A percentile compares a stretch with the other conserved stretches of the same genome.
Evolutionary conservation across 2,329 filamentous ascomycete genomes (phyloP).

Genomic region (Talaromyces marneffei): DNA sequence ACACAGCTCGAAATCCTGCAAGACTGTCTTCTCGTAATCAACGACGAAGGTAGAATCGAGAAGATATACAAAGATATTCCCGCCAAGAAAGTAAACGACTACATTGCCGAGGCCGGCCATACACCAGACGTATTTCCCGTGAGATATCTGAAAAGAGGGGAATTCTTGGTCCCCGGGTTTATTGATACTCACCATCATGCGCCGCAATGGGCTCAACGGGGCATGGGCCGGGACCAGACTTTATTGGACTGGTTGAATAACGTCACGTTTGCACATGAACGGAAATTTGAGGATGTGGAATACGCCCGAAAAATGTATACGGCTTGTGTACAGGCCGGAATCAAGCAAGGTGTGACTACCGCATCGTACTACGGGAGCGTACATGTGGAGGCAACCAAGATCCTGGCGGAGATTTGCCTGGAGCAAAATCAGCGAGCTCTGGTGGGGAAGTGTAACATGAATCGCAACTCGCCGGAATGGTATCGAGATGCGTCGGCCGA

Average conservation of each 20-base stretch:
- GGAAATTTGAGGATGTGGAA: slow-evolving; percentile 50
- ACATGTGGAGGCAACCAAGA: slow-evolving; percentile 26
- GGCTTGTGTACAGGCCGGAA: slow-evolving; percentile 51
- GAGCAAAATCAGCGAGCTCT: slow-evolving; percentile 31
- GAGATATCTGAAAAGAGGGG: slow-evolving; percentile 23
- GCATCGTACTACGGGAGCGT: slow-evolving; percentile 33
- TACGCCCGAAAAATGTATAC: slow-evolving; percentile 52
- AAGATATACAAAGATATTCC: slow-evolving; percentile 21
- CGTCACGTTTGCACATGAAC: slow-evolving; percentile 61
- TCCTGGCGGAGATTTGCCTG: slow-evolving; percentile 31
- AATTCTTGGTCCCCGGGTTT: slow-evolving; percentile 33
- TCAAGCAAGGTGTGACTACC: slow-evolving; percentile 47
- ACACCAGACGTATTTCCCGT: slow-evolving; percentile 24
- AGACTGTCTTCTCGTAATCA: slow-evolving; percentile 29
- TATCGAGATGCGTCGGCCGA: slow-evolving; percentile 45
- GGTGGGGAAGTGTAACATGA: slow-evolving; percentile 36
- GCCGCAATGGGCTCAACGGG: slow-evolving; percentile 49
- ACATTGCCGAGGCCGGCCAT: slow-evolving; percentile 23
- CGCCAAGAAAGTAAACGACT: slow-evolving; percentile 19
- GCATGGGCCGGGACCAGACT: slow-evolving; percentile 36
- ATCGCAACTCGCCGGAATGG: slow-evolving; percentile 44
- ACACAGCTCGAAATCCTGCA: slow-evolving; percentile 27
- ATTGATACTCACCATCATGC: slow-evolving; percentile 66
- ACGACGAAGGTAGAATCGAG: slow-evolving; percentile 26
- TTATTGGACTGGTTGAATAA: slow-evolving; percentile 57